A percentile compares a stretch with the other conserved stretches of the same genome.
Evolutionary conservation across 2,329 filamentous ascomycete genomes (phyloP).

Genomic region (Botrytis fragariae): DNA sequence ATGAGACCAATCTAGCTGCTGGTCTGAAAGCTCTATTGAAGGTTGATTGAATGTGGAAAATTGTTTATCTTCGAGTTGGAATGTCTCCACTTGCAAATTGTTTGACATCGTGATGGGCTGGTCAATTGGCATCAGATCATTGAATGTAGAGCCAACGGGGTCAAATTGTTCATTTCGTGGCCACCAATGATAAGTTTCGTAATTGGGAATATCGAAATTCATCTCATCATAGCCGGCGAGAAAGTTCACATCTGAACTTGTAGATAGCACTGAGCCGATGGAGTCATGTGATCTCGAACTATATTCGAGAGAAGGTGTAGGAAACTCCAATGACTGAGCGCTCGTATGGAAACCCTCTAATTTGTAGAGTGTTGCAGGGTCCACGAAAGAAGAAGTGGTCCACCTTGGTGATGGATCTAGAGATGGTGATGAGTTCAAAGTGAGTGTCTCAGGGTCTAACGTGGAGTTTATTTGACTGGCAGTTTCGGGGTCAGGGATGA

Average conservation of each 20-base stretch:
- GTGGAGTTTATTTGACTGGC: not conserved
- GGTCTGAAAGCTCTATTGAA: not conserved
- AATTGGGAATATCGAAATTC: slow-evolving; percentile 9
- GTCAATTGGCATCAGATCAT: slow-evolving; percentile 7
- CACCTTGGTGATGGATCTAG: slow-evolving; percentile 1
- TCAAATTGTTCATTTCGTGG: not conserved
- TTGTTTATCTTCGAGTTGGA: slow-evolving; percentile 1
- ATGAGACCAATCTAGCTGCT: not conserved
- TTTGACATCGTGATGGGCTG: not conserved
- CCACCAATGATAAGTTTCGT: slow-evolving; percentile 15
- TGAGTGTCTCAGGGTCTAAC: slow-evolving; percentile 2
- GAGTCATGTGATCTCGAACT: slow-evolving; percentile 20
- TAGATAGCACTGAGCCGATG: slow-evolving; percentile 15
- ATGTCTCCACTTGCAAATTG: not conserved
- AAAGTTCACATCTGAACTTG: slow-evolving; percentile 12
- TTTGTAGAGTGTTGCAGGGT: slow-evolving; percentile 17
- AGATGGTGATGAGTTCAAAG: slow-evolving; percentile 2
- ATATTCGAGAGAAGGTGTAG: slow-evolving; percentile 16
- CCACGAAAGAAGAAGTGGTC: slow-evolving; percentile 15
- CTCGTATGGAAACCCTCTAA: slow-evolving; percentile 18
- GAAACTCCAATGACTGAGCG: slow-evolving; percentile 15
- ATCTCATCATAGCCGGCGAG: slow-evolving; percentile 15
- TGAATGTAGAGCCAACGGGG: not conserved
- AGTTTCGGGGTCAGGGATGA: slow-evolving; percentile 11
- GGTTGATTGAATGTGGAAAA: not conserved